These are phyloP conservation scores for Maudiozyma barnettii DNA, from an alignment of 805 yeast genomes.

Conservation along the genomic window DNA sequence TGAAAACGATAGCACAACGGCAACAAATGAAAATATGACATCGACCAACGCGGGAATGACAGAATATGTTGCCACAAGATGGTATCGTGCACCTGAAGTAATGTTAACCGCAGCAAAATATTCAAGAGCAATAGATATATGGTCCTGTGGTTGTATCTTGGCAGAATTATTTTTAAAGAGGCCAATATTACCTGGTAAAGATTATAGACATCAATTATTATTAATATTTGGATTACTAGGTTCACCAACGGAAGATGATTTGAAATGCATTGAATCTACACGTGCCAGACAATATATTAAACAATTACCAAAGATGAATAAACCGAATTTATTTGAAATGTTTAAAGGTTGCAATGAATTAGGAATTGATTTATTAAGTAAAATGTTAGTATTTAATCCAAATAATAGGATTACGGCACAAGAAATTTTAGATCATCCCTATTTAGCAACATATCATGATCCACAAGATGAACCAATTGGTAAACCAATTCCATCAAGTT, in stretches of 20 bases:
- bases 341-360: conserved; percentile 49
- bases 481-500: conserved; percentile 71
- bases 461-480: conserved; percentile 89
- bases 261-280: conserved; percentile 60
- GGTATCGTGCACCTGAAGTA: conserved; percentile 97
- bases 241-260: conserved; percentile 76
- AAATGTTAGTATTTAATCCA: conserved; percentile 76
- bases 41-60: conserved; percentile 46
- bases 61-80: conserved; percentile 93
- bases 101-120: conserved; percentile 91
- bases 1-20: conserved; percentile 20
- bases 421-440: conserved; percentile 80
- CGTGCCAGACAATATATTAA: conserved; percentile 85
- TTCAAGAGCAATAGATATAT: conserved; percentile 89
- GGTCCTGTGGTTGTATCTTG: conserved; percentile 94
- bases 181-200: conserved; percentile 90
- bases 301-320: conserved; percentile 54
- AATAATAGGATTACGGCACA: conserved; percentile 70
- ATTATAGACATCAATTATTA: conserved; percentile 84
- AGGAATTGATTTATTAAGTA: conserved; percentile 59
- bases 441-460: conserved; percentile 81
- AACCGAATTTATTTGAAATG: conserved; percentile 17
- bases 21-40: conserved; percentile 10
- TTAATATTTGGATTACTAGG: conserved; percentile 79
- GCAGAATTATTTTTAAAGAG: conserved; percentile 82